These are phyloP conservation scores for Penicillium sp. DNA, from an alignment of 2,329 filamentous ascomycete species.

Conservation along the genomic window DNA sequence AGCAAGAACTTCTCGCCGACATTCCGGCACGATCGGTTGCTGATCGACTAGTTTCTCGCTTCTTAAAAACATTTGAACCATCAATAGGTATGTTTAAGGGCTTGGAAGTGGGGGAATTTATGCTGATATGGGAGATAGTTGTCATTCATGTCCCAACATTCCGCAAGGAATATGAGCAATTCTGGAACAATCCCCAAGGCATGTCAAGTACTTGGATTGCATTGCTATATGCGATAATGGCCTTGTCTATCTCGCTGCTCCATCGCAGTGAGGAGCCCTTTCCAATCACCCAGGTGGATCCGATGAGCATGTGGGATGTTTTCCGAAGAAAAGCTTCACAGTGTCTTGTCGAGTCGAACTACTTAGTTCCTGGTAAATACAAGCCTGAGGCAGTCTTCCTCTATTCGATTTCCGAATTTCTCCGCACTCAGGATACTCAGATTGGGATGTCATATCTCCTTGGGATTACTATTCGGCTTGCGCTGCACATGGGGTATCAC, in stretches of 20 bases:
- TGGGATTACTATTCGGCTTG: constrained; percentile 58
- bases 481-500: constrained; percentile 64
- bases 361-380: constrained; percentile 32
- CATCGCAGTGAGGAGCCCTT: constrained; percentile 26
- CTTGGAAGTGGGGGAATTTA: background rate
- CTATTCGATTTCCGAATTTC: constrained; percentile 32
- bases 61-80: constrained; percentile 37
- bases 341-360: constrained; percentile 36
- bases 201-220: constrained; percentile 34
- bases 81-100: constrained; percentile 23
- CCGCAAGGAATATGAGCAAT: constrained; percentile 34
- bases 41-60: constrained; percentile 37
- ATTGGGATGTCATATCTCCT: constrained; percentile 58
- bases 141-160: constrained; percentile 34
- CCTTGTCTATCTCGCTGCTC: constrained; percentile 28
- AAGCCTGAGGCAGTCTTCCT: constrained; percentile 35
- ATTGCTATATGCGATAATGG: constrained; percentile 31
- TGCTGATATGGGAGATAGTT: constrained; percentile 16
- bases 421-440: constrained; percentile 37
- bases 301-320: constrained; percentile 37
- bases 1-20: constrained; percentile 34
- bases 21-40: constrained; percentile 31
- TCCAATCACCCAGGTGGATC: constrained; percentile 17
- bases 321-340: constrained; percentile 50
- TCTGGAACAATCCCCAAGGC: constrained; percentile 30